These are phyloP conservation scores for Closterium sp. DNA, from an alignment of 139 green algal genomes.

Conservation along the genomic window DNA sequence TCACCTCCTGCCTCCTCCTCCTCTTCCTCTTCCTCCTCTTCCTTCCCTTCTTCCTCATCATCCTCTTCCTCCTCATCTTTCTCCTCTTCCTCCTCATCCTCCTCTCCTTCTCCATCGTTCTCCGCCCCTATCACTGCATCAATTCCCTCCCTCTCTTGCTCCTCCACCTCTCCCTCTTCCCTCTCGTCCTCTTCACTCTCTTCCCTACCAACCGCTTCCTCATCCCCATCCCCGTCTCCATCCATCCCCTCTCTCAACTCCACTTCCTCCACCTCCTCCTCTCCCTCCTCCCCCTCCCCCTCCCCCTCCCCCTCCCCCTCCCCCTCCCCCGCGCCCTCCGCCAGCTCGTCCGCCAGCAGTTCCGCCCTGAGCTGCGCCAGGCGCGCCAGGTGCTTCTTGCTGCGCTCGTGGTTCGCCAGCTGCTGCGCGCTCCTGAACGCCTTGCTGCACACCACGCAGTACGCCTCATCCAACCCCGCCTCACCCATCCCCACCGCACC, in stretches of 20 bases:
- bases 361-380: constrained; percentile 25
- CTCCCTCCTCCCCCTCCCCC: no score
- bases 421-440: constrained; percentile 79
- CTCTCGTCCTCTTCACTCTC: neutral
- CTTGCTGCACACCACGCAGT: constrained; percentile 90
- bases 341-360: constrained; percentile 23
- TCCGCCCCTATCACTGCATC: neutral
- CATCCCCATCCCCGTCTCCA: neutral
- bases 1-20: constrained; percentile 27
- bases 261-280: neutral
- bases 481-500: no score
- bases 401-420: constrained; percentile 82
- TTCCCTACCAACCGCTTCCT: neutral
- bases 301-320: constrained; percentile 16
- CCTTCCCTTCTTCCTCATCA: neutral
- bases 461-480: constrained; percentile 58
- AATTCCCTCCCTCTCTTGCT: neutral
- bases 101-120: neutral
- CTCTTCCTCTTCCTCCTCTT: neutral
- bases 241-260: neutral
- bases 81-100: constrained; percentile 10
- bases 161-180: neutral
- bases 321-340: neutral
- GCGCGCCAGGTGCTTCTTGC: constrained; percentile 74
- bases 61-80: constrained; percentile 53